A percentile compares a stretch with the other conserved stretches of the same genome.
These are phyloP conservation scores for Telopea speciosissima DNA, from an alignment of 177 flowering plant species.

Conservation along the genomic window DNA sequence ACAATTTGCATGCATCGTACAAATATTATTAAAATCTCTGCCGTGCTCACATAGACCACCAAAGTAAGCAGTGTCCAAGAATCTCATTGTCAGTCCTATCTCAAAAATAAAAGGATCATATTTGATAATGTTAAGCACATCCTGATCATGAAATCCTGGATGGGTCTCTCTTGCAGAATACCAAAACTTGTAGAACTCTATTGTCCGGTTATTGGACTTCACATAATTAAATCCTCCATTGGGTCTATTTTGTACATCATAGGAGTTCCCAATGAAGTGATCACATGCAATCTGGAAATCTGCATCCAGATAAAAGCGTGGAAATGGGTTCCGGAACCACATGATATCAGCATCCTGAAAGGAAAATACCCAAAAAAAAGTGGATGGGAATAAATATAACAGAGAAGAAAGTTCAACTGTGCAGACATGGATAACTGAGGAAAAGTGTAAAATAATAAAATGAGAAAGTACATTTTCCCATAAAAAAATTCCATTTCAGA, in stretches of 20 bases:
- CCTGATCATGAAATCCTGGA: conserved; percentile 48
- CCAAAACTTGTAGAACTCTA: conserved; percentile 51
- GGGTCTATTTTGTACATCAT: conserved; percentile 28
- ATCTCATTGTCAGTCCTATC: conserved; percentile 37
- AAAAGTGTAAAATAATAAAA: too few relatives aligned
- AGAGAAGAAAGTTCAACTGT: too few relatives aligned
- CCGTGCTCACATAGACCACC: conserved; percentile 53
- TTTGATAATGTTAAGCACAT: conserved; percentile 46
- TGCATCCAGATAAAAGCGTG: conserved; percentile 27
- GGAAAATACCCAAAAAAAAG: neutral
- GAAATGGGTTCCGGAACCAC: conserved; percentile 50
- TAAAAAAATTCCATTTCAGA: too few relatives aligned
- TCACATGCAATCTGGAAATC: conserved; percentile 56
- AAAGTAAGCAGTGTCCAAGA: conserved; percentile 40
- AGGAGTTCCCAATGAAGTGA: conserved; percentile 25
- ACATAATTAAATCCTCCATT: conserved; percentile 51
- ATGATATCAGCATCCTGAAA: conserved; percentile 53
- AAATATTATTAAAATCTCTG: conserved; percentile 35
- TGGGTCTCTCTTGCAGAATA: conserved; percentile 25
- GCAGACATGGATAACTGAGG: too few relatives aligned
- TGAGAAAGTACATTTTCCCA: too few relatives aligned
- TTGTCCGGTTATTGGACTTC: conserved; percentile 27
- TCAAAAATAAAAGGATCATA: conserved; percentile 17
- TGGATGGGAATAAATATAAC: too few relatives aligned
- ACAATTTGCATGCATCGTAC: conserved; percentile 54